Evolutionary conservation across 1,139 yeast genomes (phyloP).

Genomic region (Wickerhamomyces sp.): DNA sequence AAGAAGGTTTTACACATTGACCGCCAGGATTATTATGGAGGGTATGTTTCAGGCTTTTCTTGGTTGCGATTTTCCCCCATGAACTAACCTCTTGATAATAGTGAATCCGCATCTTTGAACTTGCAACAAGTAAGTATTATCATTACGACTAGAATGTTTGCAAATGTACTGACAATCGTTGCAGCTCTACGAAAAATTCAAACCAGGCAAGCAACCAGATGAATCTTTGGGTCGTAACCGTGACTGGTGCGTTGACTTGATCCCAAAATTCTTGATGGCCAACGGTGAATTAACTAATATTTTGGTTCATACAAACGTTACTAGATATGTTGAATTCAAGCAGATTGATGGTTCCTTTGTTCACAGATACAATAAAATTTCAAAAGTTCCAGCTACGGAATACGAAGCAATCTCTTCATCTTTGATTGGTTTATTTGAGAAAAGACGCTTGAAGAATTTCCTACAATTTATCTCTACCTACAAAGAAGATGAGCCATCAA

Average conservation of each 20-base stretch:
- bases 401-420: constrained; percentile 89
- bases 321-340: constrained; percentile 92
- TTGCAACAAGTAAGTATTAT: constrained; percentile 17
- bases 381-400: constrained; percentile 92
- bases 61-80: background rate
- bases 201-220: constrained; percentile 71
- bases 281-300: constrained; percentile 96
- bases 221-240: constrained; percentile 81
- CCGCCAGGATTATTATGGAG: constrained; percentile 96
- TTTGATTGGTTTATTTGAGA: constrained; percentile 93
- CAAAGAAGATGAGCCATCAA: constrained; percentile 69
- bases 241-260: constrained; percentile 97
- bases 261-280: constrained; percentile 97
- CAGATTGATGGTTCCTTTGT: constrained; percentile 95
- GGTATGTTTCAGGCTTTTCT: constrained; percentile 16
- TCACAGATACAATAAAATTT: constrained; percentile 73
- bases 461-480: constrained; percentile 83
- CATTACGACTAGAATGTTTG: background rate
- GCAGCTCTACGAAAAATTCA: constrained; percentile 64
- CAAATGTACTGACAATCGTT: background rate
- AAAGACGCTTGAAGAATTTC: constrained; percentile 90
- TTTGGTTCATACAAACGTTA: constrained; percentile 90
- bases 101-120: constrained; percentile 51
- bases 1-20: constrained; percentile 96
- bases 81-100: constrained; percentile 1